Percentiles rank a stretch among this genome's conserved stretches.
Evolutionary conservation across 2,329 filamentous ascomycete species (phyloP).

Genomic region (Penicillium verrucosum): DNA sequence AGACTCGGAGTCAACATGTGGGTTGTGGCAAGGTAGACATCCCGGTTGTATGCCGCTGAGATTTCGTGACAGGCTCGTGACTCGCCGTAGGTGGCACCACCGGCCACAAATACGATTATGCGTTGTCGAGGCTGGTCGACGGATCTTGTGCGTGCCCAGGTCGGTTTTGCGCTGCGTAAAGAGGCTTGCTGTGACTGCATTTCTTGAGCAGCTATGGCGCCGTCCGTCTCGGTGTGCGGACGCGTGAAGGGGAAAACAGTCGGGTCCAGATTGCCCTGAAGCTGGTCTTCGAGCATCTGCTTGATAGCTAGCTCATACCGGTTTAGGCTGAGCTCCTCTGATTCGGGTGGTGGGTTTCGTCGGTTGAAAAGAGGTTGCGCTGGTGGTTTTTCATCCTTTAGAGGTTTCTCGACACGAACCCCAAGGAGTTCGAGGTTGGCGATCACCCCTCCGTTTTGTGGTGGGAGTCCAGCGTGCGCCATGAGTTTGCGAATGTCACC

Average conservation of each 20-base stretch:
- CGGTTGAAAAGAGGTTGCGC: slow-evolving; percentile 67
- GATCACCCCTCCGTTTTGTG: slow-evolving; percentile 68
- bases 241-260: slow-evolving; percentile 69
- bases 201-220: slow-evolving; percentile 47
- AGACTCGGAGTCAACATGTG: slow-evolving; percentile 88
- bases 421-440: slow-evolving; percentile 77
- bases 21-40: slow-evolving; percentile 83
- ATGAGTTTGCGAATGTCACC: slow-evolving; percentile 83
- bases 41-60: slow-evolving; percentile 66
- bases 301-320: slow-evolving; percentile 81
- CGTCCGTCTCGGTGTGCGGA: slow-evolving; percentile 55
- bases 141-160: slow-evolving; percentile 83
- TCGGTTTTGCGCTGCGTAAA: slow-evolving; percentile 85
- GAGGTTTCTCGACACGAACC: slow-evolving; percentile 64
- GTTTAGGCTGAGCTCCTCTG: slow-evolving; percentile 80
- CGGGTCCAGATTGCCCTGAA: slow-evolving; percentile 65
- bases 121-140: slow-evolving; percentile 80
- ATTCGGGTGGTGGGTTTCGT: slow-evolving; percentile 56
- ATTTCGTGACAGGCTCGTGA: slow-evolving; percentile 85
- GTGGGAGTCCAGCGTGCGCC: slow-evolving; percentile 74
- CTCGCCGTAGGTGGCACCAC: slow-evolving; percentile 91
- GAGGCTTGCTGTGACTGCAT: slow-evolving; percentile 60
- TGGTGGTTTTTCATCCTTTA: slow-evolving; percentile 73
- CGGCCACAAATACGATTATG: slow-evolving; percentile 90
- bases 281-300: slow-evolving; percentile 72